Evolutionary conservation across 495 filamentous ascomycete genomes (phyloP).

Genomic region (Cercophora newfieldiana): DNA sequence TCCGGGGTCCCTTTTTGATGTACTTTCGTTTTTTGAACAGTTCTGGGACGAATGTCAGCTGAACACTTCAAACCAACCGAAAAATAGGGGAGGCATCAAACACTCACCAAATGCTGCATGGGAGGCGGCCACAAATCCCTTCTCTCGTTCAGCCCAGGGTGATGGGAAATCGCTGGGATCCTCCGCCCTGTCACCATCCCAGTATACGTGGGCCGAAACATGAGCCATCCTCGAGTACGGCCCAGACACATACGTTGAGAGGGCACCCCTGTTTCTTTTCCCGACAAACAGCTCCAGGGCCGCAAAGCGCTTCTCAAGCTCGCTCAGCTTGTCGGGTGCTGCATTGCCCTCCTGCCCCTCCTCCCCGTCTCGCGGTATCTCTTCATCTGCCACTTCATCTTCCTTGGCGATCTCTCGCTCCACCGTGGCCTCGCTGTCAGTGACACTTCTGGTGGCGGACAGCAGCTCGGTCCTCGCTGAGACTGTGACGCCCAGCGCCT

Average conservation of each 20-base stretch:
- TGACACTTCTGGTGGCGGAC: neutral
- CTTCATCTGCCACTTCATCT: constrained; percentile 5
- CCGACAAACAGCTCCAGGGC: neutral
- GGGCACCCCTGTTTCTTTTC: neutral
- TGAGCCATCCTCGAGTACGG: neutral
- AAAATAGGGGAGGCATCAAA: neutral
- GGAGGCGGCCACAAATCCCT: neutral
- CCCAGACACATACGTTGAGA: neutral
- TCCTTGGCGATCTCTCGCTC: neutral
- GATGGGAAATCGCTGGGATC: neutral
- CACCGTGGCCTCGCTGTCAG: neutral
- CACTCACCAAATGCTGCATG: constrained; percentile 4
- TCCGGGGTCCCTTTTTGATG: neutral
- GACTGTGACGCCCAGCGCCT: constrained; percentile 1
- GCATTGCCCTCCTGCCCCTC: neutral
- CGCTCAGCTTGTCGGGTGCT: neutral
- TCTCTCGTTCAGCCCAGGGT: neutral
- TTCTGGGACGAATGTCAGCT: neutral
- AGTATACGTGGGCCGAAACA: neutral
- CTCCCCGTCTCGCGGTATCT: neutral
- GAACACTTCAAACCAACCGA: neutral
- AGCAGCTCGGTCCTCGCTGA: constrained; percentile 9
- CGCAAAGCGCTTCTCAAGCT: neutral
- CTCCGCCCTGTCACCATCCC: constrained; percentile 1
- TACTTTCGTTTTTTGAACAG: constrained; percentile 3